Percentiles rank a stretch among this genome's conserved stretches.
These are phyloP conservation scores for Eucalyptus leucophloia DNA, from an alignment of 345 rosid genomes.

Conservation along the genomic window DNA sequence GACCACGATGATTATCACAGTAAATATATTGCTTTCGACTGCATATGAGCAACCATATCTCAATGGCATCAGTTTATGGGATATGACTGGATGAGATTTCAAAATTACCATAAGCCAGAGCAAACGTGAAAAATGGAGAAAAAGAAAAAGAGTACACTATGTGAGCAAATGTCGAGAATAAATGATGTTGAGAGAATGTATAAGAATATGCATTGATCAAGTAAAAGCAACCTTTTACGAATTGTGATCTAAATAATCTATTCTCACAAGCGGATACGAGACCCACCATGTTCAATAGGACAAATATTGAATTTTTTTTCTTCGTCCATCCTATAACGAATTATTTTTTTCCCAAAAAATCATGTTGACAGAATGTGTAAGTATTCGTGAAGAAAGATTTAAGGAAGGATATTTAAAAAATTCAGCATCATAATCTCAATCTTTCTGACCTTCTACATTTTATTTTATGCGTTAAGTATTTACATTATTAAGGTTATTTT, in stretches of 20 bases:
- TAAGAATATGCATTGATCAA: neutral
- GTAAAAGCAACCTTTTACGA: neutral
- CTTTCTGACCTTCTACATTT: neutral
- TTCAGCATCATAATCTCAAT: neutral
- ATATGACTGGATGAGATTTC: neutral
- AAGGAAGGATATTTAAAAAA: neutral
- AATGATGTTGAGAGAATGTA: neutral
- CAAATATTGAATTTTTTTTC: neutral
- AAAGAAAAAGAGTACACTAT: too few species aligned
- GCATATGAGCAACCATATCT: neutral
- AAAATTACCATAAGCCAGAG: neutral
- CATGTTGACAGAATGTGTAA: neutral
- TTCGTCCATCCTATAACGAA: neutral
- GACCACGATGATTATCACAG: neutral
- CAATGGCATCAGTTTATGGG: neutral
- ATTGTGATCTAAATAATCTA: neutral
- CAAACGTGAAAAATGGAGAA: neutral
- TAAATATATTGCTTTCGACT: neutral
- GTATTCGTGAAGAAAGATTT: neutral
- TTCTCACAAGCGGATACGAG: neutral
- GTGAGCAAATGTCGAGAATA: neutral
- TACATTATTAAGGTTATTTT: neutral
- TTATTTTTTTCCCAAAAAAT: neutral
- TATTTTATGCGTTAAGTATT: neutral
- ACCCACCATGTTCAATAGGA: neutral